Evolutionary conservation across 768 basidiomycete genomes (phyloP), one percentile per base, ranked within the genome.

Genomic region (Lyophyllum decastes): DNA sequence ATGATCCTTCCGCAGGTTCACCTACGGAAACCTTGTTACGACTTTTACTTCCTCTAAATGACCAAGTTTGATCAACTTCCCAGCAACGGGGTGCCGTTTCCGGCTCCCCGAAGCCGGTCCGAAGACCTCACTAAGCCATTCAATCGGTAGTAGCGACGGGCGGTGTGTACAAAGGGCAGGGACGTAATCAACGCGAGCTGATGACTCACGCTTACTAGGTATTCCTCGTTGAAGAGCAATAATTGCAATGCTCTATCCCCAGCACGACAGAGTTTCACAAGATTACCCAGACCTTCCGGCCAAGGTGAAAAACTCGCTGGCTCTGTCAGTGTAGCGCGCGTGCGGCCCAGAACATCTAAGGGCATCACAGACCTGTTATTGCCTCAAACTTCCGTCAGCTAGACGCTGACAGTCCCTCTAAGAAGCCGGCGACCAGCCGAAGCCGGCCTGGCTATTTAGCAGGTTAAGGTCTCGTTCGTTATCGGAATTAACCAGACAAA

Each of bases 401-500:
- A 12, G 14, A 38, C 35, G 9, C 35, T 17, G 35, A 38, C 16
- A 38, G 35, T 38, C 35, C 35, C 35, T 38, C 35, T 38, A 38
- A 38, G 35, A 38, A 38, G 35, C 35, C 35, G 35, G 63, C 40
- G 51, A 59, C 47, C 38, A 49, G 48, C 55, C 22, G 38, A 50
- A 56, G 55, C 48, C 48, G 25, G 49, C 54, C 59, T 60, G 60
- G 60, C 60, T 61, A 61, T 61, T 62, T 62, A 62, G 61, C 61
- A 62, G 61, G 61, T 62, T 62, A 62, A 61, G 55, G 89, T 91
- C 88, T 91, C 88, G 83, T 89, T 91, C 85, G 84, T 90, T 90
- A 90, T 91, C 88, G 84, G 87, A 90, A 90, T 92, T 90, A 91
- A 90, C 89, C 90, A 91, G 90, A 92, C 90, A 91, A 91, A 90